These are phyloP conservation scores for Cladorrhinum samala DNA, from an alignment of 495 filamentous ascomycete species.

Conservation along the genomic window DNA sequence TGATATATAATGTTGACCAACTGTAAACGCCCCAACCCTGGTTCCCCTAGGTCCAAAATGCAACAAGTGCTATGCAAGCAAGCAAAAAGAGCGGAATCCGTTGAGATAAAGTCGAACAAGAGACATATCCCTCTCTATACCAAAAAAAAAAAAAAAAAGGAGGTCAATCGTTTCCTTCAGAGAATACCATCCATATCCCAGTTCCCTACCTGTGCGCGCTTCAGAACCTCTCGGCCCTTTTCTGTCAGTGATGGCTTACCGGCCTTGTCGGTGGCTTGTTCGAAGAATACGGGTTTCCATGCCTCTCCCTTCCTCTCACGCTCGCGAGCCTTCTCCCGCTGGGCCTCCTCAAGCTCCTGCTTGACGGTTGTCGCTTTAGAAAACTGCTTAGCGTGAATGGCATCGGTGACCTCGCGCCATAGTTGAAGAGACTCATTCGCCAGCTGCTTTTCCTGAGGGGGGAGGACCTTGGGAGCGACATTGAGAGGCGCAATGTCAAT, in stretches of 20 bases:
- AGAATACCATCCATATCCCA: slow-evolving; percentile 46
- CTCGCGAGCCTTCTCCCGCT: slow-evolving; percentile 77
- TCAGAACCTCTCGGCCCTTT: slow-evolving; percentile 65
- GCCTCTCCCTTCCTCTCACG: slow-evolving; percentile 57
- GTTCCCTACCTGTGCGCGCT: slow-evolving; percentile 57
- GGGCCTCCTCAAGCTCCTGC: slow-evolving; percentile 83
- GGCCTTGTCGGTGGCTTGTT: slow-evolving; percentile 59
- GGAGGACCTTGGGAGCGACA: slow-evolving; percentile 69
- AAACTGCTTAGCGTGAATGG: slow-evolving; percentile 81
- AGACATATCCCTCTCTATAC: neutral
- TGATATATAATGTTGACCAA: neutral
- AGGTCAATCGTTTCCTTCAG: neutral
- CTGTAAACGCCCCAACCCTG: neutral
- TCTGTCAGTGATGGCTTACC: slow-evolving; percentile 76
- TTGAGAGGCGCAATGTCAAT: slow-evolving; percentile 78
- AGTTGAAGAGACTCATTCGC: slow-evolving; percentile 86
- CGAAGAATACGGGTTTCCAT: slow-evolving; percentile 91
- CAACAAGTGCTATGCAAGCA: neutral
- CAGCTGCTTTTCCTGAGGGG: slow-evolving; percentile 68
- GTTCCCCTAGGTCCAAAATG: neutral
- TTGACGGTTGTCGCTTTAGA: slow-evolving; percentile 79
- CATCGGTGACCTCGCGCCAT: slow-evolving; percentile 79
- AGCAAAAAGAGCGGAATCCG: neutral
- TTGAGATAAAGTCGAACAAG: neutral
- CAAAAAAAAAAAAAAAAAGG: neutral